These are phyloP conservation scores for Penicillium sp. DNA, from an alignment of 2,329 filamentous ascomycete genomes.

Conservation along the genomic window DNA sequence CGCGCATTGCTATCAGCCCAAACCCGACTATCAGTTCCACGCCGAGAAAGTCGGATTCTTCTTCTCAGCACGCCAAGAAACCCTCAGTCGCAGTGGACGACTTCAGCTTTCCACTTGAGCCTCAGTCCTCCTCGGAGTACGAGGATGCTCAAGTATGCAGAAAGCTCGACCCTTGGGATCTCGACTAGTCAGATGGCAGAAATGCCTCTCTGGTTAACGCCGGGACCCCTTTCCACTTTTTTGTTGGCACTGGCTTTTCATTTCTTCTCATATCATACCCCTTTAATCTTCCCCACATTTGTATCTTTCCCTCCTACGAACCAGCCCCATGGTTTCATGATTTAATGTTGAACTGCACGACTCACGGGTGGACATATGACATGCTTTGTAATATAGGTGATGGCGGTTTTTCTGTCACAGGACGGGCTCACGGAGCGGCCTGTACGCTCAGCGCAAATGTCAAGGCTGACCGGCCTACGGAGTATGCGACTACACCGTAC, in stretches of 20 bases:
- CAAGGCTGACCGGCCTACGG: no score
- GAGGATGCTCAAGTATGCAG: constrained; percentile 18
- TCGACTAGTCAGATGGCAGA: constrained; percentile 21
- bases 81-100: constrained; percentile 35
- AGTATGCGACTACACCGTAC: no score
- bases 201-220: not conserved
- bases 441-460: no score
- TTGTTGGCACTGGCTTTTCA: not conserved
- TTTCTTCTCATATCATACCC: constrained; percentile 5
- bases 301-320: constrained; percentile 2
- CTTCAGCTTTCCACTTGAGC: constrained; percentile 38
- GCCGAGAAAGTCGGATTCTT: constrained; percentile 14
- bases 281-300: constrained; percentile 16
- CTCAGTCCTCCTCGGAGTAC: constrained; percentile 26
- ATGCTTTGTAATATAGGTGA: constrained; percentile 5
- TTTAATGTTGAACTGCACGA: constrained; percentile 12
- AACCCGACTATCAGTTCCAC: constrained; percentile 26
- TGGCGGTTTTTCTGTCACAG: no score
- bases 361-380: constrained; percentile 11
- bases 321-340: constrained; percentile 8
- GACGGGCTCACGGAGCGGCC: no score
- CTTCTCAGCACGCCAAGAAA: constrained; percentile 17
- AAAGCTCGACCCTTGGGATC: constrained; percentile 29
- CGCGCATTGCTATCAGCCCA: constrained; percentile 58
- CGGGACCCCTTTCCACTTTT: constrained; percentile 1